Base-by-base conservation (phyloP, 2,329 filamentous ascomycete genomes). In the Colletotrichum noveboracense region DNA sequence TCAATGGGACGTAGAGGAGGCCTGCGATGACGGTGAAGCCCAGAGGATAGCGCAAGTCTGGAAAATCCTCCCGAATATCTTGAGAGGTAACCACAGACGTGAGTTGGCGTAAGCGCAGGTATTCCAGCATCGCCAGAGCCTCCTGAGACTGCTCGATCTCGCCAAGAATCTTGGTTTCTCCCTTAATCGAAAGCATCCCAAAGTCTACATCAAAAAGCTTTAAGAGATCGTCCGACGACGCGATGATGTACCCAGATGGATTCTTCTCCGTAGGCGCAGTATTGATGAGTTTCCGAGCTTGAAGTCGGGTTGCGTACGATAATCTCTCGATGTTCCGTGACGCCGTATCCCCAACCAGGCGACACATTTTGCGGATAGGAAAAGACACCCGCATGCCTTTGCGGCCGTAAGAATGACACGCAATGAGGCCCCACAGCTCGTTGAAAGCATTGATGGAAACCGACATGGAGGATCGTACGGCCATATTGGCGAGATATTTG, bases 381-480 rank as follows among this genome's bases (percentile, higher is more conserved):
- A 98, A 98, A 0, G 95, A 95, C 0, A 98, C 95, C n/a, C 96
- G 90, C 95, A 97, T 97, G 6, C 95, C 95, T 60, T 89, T 90
- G 3, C 84, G 74, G 0, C 94, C 95, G 79, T 98, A 98, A 0
- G 93, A 91, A 81, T 98, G 96, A 76, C 95, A 98, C 2, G 95
- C 93, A 55, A 98, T 95, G 32, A 98, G 86, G 0, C 96, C 96
- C 96, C 96, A 98, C 0, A 98, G 86, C 79, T 97, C 94, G 78
- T 91, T 89, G 79, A 97, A 97, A 0, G 94, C 94, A 78, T 95
- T 97, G 80, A 98, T 94, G 2, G 95, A 97, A 76, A 98, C 96
- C 1, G 95, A 98, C 95, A 98, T 98, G 78, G 95, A 98, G 0
- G 95, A 95, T n/a, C 95, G 92, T 1, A 98, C 95, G 9, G 93